Percentiles rank a stretch among this genome's conserved stretches.
phyloP scores from a whole-genome alignment of 2,329 filamentous ascomycete species.

The Xylariaceae sp. region DNA sequence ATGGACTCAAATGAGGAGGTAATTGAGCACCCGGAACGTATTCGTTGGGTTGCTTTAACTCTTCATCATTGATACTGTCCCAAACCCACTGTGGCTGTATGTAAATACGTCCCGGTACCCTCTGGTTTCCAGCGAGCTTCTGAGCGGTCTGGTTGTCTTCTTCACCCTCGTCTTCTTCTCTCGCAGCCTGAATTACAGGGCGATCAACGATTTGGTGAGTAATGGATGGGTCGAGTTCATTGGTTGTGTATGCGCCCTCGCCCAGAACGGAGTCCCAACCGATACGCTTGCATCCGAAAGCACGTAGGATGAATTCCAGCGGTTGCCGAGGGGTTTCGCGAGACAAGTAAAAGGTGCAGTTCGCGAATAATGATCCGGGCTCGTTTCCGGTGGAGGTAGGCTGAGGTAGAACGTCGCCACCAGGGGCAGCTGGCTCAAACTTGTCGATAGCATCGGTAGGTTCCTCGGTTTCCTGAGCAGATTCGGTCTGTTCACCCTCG shows the following conservation, averaged over 20 bases:
- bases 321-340: conserved; percentile 87
- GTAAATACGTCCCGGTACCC: conserved; percentile 87
- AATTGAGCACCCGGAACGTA: conserved; percentile 87
- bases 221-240: conserved; percentile 81
- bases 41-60: conserved; percentile 76
- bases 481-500: conserved; percentile 38
- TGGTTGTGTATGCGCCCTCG: conserved; percentile 84
- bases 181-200: conserved; percentile 62
- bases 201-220: conserved; percentile 96
- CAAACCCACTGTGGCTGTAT: conserved; percentile 98
- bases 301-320: conserved; percentile 85
- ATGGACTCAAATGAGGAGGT: conserved; percentile 92
- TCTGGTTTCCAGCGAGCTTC: conserved; percentile 56
- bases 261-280: conserved; percentile 91
- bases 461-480: conserved; percentile 40
- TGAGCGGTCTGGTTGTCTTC: conserved; percentile 59
- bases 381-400: conserved; percentile 62
- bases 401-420: conserved; percentile 81
- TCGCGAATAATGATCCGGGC: conserved; percentile 72
- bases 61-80: conserved; percentile 92
- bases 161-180: conserved; percentile 43
- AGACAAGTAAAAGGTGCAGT: conserved; percentile 87
- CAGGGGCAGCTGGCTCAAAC: conserved; percentile 78
- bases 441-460: conserved; percentile 71
- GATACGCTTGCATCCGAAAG: conserved; percentile 92